Evolutionary conservation across 441 rosid genomes (phyloP).

Genomic region (Erodium chrysanthum): DNA sequence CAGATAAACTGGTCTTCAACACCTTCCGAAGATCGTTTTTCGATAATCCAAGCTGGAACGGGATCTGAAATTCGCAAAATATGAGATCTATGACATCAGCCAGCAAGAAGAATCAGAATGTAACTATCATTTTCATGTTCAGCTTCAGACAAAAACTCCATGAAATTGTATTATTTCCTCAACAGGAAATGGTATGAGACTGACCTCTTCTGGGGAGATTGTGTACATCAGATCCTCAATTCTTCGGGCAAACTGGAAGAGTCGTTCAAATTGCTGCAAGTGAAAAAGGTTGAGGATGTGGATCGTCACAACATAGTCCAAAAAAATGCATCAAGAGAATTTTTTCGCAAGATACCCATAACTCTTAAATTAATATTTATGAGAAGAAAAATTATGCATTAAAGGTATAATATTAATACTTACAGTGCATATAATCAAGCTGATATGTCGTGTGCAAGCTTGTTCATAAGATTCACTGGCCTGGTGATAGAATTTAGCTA

Average conservation of each 20-base stretch:
- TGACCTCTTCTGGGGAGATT: constrained; percentile 91
- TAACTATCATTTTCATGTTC: background rate
- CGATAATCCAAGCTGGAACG: constrained; percentile 91
- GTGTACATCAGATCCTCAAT: constrained; percentile 92
- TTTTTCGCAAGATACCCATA: background rate
- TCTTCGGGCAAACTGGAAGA: constrained; percentile 82
- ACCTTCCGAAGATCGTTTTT: constrained; percentile 89
- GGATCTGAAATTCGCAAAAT: constrained; percentile 46
- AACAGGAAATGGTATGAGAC: too few relatives aligned
- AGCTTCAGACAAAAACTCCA: background rate
- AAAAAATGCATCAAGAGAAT: constrained; percentile 5
- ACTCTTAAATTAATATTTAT: background rate
- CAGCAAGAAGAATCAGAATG: background rate
- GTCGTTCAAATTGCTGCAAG: constrained; percentile 87
- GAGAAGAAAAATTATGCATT: background rate
- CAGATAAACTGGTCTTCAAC: constrained; percentile 85
- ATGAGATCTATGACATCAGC: background rate
- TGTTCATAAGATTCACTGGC: constrained; percentile 98
- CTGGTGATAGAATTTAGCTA: constrained; percentile 98
- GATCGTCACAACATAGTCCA: background rate
- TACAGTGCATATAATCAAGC: constrained; percentile 85
- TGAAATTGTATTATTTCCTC: background rate
- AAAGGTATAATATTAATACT: constrained; percentile 33
- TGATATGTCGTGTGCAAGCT: constrained; percentile 92
- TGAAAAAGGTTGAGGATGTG: constrained; percentile 17